Evolutionary conservation across 192 early-diverging fungal species (phyloP), one percentile per base, ranked within the genome.

Genomic region (Kappamyces sp.): DNA sequence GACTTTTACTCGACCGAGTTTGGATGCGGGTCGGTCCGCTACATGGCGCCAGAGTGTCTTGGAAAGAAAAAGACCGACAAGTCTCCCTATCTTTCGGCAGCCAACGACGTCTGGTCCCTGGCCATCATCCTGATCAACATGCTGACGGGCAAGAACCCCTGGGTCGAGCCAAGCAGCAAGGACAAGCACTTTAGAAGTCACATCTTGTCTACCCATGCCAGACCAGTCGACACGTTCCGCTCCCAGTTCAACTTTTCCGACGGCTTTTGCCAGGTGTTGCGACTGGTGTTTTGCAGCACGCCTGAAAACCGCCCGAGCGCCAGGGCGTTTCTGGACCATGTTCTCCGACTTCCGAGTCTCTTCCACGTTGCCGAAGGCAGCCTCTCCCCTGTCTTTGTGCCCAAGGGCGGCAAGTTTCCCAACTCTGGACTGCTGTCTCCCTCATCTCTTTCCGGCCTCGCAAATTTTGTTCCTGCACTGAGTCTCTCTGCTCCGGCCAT

Each of bases 21-120:
- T 51, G 91, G 93, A 9, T 91, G 90, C 66, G 94, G 94, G 1
- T 85, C 83, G 45, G 83, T 89, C 30, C 84, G 90, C 54, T 97
- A 97, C 70, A 88, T 97, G 78, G 87, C 90, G 9, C 93, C 93
- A 43, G 88, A 90, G 57, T 74, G 73, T 47, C 62, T 77, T 15
- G 65, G 60, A 11, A 63, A 42, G 3, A 39, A 37, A 5, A 54
- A 62, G 29, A 33, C 49, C 6, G 35, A 41, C 9, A 35, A 41
- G 54, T 40, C 59, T 29, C 48, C 61, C 14, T 86, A 84, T 66
- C 69, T 72, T 30, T 71, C 79, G 5, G 71, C 87, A 29, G 74
- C 81, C 40, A 84, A 80, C 54, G 90, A 92, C 65, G 71, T 84
- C 45, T 92, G 90, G 90, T 71, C 77, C 12, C 72, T 91, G 11